Evolutionary conservation across 495 filamentous ascomycete species (phyloP).

Genomic region (Daldinia bambusicola): DNA sequence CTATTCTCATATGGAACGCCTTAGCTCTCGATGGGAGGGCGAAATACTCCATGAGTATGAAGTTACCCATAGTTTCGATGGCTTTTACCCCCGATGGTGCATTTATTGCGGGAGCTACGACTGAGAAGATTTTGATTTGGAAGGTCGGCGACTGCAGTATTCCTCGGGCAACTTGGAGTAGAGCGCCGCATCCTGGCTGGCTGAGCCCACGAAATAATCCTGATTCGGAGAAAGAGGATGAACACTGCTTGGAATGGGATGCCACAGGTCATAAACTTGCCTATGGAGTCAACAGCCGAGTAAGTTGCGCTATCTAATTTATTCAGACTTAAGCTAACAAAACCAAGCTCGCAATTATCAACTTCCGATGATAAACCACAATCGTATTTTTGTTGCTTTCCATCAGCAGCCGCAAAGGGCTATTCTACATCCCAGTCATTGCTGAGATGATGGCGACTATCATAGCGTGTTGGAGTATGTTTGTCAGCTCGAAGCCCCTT

Average conservation of each 20-base stretch:
- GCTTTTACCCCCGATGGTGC: constrained; percentile 79
- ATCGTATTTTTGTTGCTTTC: not conserved
- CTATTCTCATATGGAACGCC: constrained; percentile 75
- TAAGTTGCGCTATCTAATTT: constrained; percentile 52
- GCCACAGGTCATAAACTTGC: constrained; percentile 77
- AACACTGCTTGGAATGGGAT: constrained; percentile 78
- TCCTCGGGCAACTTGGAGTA: constrained; percentile 71
- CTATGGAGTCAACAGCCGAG: constrained; percentile 75
- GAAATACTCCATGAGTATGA: constrained; percentile 68
- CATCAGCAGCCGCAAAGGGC: not conserved
- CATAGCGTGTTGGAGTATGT: not conserved
- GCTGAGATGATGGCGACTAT: not conserved
- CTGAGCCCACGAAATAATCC: constrained; percentile 58
- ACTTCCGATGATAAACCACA: constrained; percentile 51
- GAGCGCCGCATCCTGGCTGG: constrained; percentile 60
- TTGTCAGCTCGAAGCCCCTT: not conserved
- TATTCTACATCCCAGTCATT: not conserved
- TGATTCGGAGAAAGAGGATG: constrained; percentile 59
- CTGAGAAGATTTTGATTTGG: constrained; percentile 74
- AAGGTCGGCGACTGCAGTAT: constrained; percentile 72
- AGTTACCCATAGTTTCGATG: constrained; percentile 67
- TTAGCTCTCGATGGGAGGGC: constrained; percentile 63
- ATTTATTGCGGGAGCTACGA: constrained; percentile 74
- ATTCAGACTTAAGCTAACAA: constrained; percentile 30
- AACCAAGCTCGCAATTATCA: constrained; percentile 58